Evolutionary conservation across 306 rosid genomes (phyloP).

Genomic region (Cucumis melo): DNA sequence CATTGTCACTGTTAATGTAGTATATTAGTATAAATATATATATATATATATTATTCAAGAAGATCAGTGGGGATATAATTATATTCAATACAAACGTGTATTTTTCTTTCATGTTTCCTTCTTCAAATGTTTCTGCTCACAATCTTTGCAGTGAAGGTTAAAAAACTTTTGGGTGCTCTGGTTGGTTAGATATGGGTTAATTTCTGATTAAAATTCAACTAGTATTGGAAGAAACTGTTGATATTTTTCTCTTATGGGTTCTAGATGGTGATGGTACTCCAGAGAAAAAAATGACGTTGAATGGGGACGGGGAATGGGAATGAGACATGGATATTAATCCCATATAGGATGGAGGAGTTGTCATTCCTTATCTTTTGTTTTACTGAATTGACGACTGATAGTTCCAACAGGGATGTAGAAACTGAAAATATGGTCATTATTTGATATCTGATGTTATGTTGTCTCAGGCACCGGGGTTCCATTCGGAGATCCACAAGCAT

Average conservation of each 20-base stretch:
- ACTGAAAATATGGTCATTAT: background rate
- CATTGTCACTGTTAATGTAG: background rate
- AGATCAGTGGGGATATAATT: background rate
- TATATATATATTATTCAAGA: background rate
- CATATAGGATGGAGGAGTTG: background rate
- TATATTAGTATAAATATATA: too few relatives aligned
- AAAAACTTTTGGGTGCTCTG: background rate
- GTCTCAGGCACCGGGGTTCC: slow-evolving; percentile 55
- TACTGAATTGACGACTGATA: background rate
- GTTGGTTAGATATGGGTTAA: background rate
- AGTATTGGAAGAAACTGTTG: background rate
- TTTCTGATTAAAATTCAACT: background rate
- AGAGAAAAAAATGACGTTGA: background rate
- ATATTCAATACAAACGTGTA: background rate
- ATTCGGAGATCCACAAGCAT: slow-evolving; percentile 57
- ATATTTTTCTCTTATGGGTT: background rate
- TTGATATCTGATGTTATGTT: background rate
- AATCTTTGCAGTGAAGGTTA: background rate
- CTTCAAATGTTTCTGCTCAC: background rate
- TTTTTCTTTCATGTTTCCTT: background rate
- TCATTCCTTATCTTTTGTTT: background rate
- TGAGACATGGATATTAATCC: background rate
- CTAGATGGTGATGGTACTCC: too few relatives aligned
- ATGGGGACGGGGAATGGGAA: background rate
- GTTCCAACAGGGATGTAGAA: background rate